Percentiles rank a stretch among this genome's conserved stretches.
Conservation (phyloP, 192 early-diverging fungal genomes). For the Thoreauomyces humboldtii region DNA sequence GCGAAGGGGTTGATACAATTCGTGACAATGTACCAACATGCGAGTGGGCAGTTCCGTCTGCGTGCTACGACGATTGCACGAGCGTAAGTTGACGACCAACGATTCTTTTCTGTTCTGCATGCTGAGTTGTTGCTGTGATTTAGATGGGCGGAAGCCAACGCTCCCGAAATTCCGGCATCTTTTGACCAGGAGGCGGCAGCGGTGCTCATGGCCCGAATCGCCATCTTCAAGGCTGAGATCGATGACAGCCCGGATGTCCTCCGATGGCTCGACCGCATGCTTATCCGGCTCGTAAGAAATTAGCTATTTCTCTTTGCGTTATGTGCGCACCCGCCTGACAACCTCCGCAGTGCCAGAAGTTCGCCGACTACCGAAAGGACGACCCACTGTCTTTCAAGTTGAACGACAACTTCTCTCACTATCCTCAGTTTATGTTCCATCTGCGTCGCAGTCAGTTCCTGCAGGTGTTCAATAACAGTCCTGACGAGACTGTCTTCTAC, state of each 20-base stretch:
- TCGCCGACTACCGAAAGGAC: conserved; percentile 94
- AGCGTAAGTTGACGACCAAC: conserved; percentile 60
- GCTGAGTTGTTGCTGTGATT: background rate
- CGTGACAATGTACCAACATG: conserved; percentile 94
- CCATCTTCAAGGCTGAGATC: conserved; percentile 93
- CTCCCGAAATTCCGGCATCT: conserved; percentile 81
- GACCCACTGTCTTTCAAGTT: conserved; percentile 90
- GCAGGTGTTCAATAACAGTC: conserved; percentile 98
- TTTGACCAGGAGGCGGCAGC: conserved; percentile 99
- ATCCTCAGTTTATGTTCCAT: conserved; percentile 99
- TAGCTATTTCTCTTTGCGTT: too few relatives aligned
- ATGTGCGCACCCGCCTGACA: too few relatives aligned
- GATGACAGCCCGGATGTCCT: conserved; percentile 97
- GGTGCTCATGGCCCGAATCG: conserved; percentile 95
- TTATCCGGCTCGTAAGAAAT: conserved; percentile 78
- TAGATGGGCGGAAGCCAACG: conserved; percentile 72
- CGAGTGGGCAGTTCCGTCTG: conserved; percentile 82
- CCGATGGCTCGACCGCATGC: conserved; percentile 96
- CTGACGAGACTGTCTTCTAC: conserved; percentile 95
- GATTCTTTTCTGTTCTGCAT: too few relatives aligned
- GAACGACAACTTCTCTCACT: conserved; percentile 91
- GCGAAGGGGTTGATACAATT: conserved; percentile 91
- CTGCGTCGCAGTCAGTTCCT: conserved; percentile 94
- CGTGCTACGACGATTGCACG: conserved; percentile 94
- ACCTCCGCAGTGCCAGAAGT: conserved; percentile 82